Base-by-base conservation (phyloP, 108 stramenopile genomes). In the Nannochloropsis oceanica region DNA sequence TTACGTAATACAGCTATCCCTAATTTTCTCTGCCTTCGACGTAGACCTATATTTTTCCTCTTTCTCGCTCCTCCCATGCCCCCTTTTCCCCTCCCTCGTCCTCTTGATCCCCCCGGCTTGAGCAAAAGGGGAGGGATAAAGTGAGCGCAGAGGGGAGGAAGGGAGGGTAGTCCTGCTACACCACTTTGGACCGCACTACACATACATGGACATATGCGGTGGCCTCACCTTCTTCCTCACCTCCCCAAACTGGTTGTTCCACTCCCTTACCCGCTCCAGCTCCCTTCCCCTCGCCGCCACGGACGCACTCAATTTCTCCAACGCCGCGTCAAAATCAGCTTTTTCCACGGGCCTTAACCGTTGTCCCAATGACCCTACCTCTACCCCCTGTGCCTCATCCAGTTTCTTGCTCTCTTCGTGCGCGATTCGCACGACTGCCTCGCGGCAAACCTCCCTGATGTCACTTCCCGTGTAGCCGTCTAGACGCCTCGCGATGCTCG, bases 171-270 rank as follows among this genome's bases (percentile, higher is more conserved):
- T 5, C 34, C 34, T 3, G 34, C 34, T 1, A 34, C 1, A 34
- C 34, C 34, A 3, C 34, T 34, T 34, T 5, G 2, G 2, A 81
- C 80, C 26, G 83, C 20, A 10, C 24, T 43, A 90, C 13, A 89
- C 44, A 46, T 90, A 90, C 86, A 90, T 87, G 44, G 89, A 86
- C 59, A 84, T 86, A 42, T 84, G 86, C 18, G 86, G 86, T 18
- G 88, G 59, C 26, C 94, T 93, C 79, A 91, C 91, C 59, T 92
- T 90, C 89, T 93, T 94, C 90, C 95, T 96, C 27, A 97, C 93
- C 87, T 98, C 97, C 42, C 97, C 97, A 83, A 96, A 98, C 86
- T 97, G 93, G 82, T 96, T 95, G 87, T 98, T 98, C 97, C 97
- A 98, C 85, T 97, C 95, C 92, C 93, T 94, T 2, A 98, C 96